Base-by-base conservation (phyloP, 2,329 filamentous ascomycete species). In the Lasiodiplodia citricola region DNA sequence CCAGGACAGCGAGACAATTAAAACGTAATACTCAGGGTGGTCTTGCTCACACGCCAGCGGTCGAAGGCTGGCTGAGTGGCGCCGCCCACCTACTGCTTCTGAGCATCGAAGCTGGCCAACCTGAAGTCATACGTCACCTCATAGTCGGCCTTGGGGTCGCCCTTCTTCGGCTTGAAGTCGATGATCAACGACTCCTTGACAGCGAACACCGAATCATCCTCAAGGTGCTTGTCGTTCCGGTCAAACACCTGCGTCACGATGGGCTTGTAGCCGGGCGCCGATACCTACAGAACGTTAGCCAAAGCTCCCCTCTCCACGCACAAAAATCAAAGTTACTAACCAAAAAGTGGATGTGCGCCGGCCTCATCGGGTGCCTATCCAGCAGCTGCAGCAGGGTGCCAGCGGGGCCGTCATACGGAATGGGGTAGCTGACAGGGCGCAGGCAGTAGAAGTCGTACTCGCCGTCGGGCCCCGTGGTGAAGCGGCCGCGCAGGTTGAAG, bases 221-320 rank as follows among this genome's bases (percentile, higher is more conserved):
- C 80, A 54, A 92, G 82, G 73, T 92, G 89, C 70, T 86, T 84
- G 78, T 89, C 88, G 70, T 87, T 84, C 68, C 84, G 82, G 77
- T 93, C 91, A 76, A 93, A 95, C 67, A 96, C 89, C 78, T 96
- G 92, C 1, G 92, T 93, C 0, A 90, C 91, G 58, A 96, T 85
- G 0, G 90, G 84, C 74, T 88, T 91, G 82, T 90, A 89, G 8
- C 86, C 86, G 2, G 86, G 83, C 14, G 84, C 83, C 35, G 84
- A 83, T 76, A 86, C 81, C 83, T 87, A 69, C n/a, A 25, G 11
- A 37, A 6, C 16, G 66, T 68, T n/a, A 68, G 57, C 37, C 44
- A 47, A n/a, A 67, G 31, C 8, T 44, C 7, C 37, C 16, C 60
- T 18, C 18, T 52, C 5, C 10, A 11, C 13, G 6, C 3, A 38